phyloP scores from a whole-genome alignment of 179 eudicot genomes.

The Camellia oleifera region DNA sequence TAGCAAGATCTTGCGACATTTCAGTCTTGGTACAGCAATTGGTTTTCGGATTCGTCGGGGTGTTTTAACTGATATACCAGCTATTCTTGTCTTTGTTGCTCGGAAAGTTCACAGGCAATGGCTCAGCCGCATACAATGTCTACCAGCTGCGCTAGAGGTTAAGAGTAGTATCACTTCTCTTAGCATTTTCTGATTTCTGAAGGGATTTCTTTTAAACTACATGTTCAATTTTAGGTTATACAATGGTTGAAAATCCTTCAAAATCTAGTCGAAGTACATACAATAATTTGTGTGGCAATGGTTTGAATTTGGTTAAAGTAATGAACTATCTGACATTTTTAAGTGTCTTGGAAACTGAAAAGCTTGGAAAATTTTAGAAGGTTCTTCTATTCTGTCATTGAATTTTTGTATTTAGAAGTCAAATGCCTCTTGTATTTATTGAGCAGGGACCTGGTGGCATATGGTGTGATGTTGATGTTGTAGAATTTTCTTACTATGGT shows the following conservation, averaged over 20 bases:
- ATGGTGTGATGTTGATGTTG: constrained; percentile 69
- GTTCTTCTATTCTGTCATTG: too few species aligned
- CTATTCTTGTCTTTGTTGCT: constrained; percentile 64
- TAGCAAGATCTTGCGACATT: constrained; percentile 47
- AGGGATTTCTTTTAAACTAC: too few species aligned
- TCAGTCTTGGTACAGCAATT: constrained; percentile 60
- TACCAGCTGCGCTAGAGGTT: constrained; percentile 59
- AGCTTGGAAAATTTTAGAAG: too few species aligned
- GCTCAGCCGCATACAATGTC: constrained; percentile 40
- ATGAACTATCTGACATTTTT: neutral
- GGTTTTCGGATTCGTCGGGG: constrained; percentile 54
- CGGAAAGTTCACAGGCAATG: constrained; percentile 56
- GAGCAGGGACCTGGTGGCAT: constrained; percentile 64
- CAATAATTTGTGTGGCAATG: neutral
- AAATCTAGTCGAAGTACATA: neutral
- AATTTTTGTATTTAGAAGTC: neutral
- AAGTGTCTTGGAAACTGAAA: neutral
- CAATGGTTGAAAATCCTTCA: too few species aligned
- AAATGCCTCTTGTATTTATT: constrained; percentile 6
- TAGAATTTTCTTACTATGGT: constrained; percentile 56
- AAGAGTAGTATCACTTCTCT: neutral
- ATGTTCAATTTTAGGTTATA: too few species aligned
- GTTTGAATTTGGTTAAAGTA: neutral
- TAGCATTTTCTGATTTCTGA: too few species aligned
- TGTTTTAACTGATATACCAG: constrained; percentile 49